Conservation (phyloP, 1,139 yeast species). For the Diutina rugosa region DNA sequence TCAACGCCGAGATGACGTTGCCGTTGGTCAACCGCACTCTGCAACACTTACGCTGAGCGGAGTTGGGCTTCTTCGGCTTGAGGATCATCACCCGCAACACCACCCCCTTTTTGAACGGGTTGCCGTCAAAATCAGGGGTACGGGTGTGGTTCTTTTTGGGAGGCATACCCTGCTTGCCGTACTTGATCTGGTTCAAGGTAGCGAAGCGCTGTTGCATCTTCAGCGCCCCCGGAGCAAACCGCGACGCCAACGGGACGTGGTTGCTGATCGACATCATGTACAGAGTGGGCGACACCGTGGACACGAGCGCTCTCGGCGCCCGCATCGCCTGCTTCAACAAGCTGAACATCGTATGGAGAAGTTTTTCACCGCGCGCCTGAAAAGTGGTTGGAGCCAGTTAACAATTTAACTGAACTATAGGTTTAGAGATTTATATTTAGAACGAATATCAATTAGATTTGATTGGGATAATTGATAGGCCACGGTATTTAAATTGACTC, state of each 20-base stretch:
- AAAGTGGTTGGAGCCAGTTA: neutral
- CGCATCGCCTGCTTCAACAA: neutral
- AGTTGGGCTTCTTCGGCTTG: slow-evolving; percentile 96
- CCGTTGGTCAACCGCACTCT: slow-evolving; percentile 92
- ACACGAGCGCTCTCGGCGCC: neutral
- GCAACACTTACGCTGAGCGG: slow-evolving; percentile 94
- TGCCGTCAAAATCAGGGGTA: slow-evolving; percentile 71
- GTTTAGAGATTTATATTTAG: too few relatives aligned
- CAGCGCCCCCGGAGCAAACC: slow-evolving; percentile 9
- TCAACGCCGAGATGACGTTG: slow-evolving; percentile 78
- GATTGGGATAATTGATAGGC: too few relatives aligned
- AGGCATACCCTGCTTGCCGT: slow-evolving; percentile 50
- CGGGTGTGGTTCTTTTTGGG: slow-evolving; percentile 32
- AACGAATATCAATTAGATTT: too few relatives aligned
- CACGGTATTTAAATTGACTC: too few relatives aligned
- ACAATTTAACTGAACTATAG: too few relatives aligned
- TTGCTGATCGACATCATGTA: slow-evolving; percentile 6
- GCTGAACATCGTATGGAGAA: slow-evolving; percentile 1
- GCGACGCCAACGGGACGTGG: slow-evolving; percentile 5
- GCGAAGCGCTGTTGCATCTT: slow-evolving; percentile 28
- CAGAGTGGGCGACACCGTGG: slow-evolving; percentile 3
- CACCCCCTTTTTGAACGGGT: slow-evolving; percentile 87
- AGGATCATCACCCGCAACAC: slow-evolving; percentile 89
- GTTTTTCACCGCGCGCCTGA: neutral
- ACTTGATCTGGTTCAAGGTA: slow-evolving; percentile 60